Evolutionary conservation across 768 basidiomycete species (phyloP).

Genomic region (Russula sp.): DNA sequence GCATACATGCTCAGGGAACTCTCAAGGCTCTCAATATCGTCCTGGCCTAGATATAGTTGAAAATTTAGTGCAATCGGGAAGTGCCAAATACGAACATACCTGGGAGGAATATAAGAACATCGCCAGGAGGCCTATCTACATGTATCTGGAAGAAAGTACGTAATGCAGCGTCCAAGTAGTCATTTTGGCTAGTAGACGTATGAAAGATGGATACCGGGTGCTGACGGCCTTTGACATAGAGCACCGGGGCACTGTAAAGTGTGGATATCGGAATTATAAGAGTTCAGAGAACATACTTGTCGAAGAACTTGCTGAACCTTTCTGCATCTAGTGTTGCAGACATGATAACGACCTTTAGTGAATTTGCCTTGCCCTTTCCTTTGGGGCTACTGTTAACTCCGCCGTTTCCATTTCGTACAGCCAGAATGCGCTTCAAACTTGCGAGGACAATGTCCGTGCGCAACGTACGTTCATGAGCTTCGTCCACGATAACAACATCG

Average conservation of each 20-base stretch:
- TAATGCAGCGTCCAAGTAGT: constrained; percentile 85
- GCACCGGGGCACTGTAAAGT: constrained; percentile 61
- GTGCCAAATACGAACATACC: constrained; percentile 34
- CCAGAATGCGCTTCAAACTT: constrained; percentile 77
- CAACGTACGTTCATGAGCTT: constrained; percentile 94
- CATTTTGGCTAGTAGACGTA: constrained; percentile 59
- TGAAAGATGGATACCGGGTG: constrained; percentile 86
- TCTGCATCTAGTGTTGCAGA: constrained; percentile 96
- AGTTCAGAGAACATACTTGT: constrained; percentile 47
- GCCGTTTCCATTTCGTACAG: constrained; percentile 44
- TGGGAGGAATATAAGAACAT: constrained; percentile 90
- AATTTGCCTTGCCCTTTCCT: constrained; percentile 41
- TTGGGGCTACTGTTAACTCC: constrained; percentile 38
- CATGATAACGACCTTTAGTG: constrained; percentile 93
- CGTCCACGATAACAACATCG: constrained; percentile 87
- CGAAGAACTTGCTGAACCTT: constrained; percentile 84
- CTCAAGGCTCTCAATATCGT: constrained; percentile 88
- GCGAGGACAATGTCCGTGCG: constrained; percentile 92
- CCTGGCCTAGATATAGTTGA: constrained; percentile 55
- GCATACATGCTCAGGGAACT: constrained; percentile 65
- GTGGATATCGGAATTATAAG: neutral
- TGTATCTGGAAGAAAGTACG: constrained; percentile 96
- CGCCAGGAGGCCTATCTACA: constrained; percentile 67
- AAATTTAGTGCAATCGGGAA: neutral
- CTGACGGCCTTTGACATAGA: constrained; percentile 91